Conservation (phyloP, 2,329 filamentous ascomycete species). For the Diplodia mutila region DNA sequence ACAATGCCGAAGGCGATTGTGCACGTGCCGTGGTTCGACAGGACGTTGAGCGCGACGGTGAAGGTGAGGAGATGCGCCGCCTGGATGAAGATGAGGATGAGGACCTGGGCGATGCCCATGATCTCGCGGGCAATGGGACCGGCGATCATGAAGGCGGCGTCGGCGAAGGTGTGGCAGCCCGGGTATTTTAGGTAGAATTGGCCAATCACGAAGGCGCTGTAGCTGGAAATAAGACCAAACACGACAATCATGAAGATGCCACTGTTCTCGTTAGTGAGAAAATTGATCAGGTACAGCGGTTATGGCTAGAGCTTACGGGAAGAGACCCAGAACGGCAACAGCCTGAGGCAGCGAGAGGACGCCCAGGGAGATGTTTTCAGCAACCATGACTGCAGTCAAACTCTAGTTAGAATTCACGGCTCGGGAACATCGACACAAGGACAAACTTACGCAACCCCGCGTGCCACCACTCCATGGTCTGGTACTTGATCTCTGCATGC, state of each 20-base stretch:
- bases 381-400: conserved; percentile 57
- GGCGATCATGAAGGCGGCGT: conserved; percentile 65
- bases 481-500: conserved; percentile 53
- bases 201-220: conserved; percentile 64
- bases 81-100: conserved; percentile 71
- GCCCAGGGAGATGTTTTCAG: conserved; percentile 62
- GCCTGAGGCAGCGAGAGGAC: conserved; percentile 60
- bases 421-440: conserved; percentile 27
- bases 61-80: conserved; percentile 73
- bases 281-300: conserved; percentile 1
- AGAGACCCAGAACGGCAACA: conserved; percentile 56
- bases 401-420: conserved; percentile 27
- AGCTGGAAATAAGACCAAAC: conserved; percentile 61
- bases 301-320: conserved; percentile 47
- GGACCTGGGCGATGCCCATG: conserved; percentile 62
- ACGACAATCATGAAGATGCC: conserved; percentile 58
- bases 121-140: conserved; percentile 66
- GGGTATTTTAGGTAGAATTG: conserved; percentile 63
- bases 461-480: conserved; percentile 56
- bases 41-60: conserved; percentile 67
- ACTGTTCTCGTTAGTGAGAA: conserved; percentile 31
- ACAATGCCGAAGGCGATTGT: conserved; percentile 66
- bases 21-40: conserved; percentile 65
- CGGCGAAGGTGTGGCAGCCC: conserved; percentile 67
- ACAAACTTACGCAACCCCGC: conserved; percentile 45